A percentile compares a stretch with the other conserved stretches of the same genome.
Evolutionary conservation across 2,329 filamentous ascomycete species (phyloP).

Genomic region (Alternaria incomplexa): DNA sequence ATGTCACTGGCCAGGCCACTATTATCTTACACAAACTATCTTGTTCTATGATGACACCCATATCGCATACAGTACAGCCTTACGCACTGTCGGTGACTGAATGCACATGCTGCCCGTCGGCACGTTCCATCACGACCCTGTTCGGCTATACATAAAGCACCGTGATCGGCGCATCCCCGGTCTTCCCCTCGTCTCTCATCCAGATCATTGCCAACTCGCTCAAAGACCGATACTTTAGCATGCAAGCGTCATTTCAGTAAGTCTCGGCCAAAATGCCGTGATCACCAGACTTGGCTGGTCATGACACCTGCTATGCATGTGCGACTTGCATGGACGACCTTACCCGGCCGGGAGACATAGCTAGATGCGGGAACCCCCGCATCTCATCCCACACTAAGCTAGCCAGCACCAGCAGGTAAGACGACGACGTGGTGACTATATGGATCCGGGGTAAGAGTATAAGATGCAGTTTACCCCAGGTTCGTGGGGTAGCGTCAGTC

Average conservation of each 20-base stretch:
- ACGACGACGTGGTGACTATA: not conserved
- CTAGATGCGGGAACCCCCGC: not conserved
- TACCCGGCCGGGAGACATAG: not conserved
- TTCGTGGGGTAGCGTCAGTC: conserved; percentile 3
- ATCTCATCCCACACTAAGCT: not conserved
- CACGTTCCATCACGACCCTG: not conserved
- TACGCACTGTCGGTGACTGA: not conserved
- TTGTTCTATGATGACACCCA: no score
- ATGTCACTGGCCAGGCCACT: accelerated
- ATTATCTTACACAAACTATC: not conserved
- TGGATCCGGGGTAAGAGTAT: not conserved
- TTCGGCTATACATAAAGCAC: not conserved
- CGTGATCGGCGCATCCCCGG: not conserved
- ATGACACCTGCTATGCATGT: not conserved
- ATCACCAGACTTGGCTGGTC: not conserved
- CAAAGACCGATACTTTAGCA: not conserved
- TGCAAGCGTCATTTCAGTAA: not conserved
- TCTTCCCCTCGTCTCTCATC: not conserved
- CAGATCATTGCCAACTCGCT: not conserved
- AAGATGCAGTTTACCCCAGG: not conserved
- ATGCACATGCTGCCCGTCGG: not conserved
- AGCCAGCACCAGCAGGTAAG: not conserved
- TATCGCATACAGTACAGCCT: not conserved
- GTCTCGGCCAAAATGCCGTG: conserved; percentile 7
- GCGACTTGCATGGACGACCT: not conserved